Conservation (phyloP, 2,329 filamentous ascomycete species). For the Pseudogymnoascus sp. region DNA sequence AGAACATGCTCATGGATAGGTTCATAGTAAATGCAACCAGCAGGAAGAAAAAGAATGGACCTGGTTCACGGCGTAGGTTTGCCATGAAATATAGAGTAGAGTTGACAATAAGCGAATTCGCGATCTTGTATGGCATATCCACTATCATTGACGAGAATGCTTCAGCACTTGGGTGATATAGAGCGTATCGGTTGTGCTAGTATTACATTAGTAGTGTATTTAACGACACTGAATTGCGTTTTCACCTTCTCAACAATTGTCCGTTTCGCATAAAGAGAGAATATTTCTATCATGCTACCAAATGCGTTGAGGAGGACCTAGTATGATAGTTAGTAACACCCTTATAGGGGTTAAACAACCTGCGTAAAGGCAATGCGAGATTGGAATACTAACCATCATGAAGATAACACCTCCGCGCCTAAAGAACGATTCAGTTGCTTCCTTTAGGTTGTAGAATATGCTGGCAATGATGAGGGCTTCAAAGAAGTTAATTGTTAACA, state of each 20-base stretch:
- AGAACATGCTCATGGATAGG: slow-evolving; percentile 68
- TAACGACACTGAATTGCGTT: background rate
- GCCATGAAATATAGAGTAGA: slow-evolving; percentile 76
- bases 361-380: slow-evolving; percentile 32
- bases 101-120: slow-evolving; percentile 67
- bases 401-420: slow-evolving; percentile 12
- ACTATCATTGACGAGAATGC: slow-evolving; percentile 75
- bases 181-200: slow-evolving; percentile 71
- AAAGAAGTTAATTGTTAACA: slow-evolving; percentile 12
- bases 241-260: slow-evolving; percentile 31
- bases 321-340: background rate
- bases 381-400: slow-evolving; percentile 35
- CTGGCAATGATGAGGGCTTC: slow-evolving; percentile 13
- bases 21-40: slow-evolving; percentile 23
- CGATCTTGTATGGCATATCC: slow-evolving; percentile 72
- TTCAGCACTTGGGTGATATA: slow-evolving; percentile 87
- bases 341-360: slow-evolving; percentile 30
- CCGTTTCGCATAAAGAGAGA: slow-evolving; percentile 31
- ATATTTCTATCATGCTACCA: slow-evolving; percentile 12
- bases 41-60: slow-evolving; percentile 70
- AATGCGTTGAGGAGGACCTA: slow-evolving; percentile 9
- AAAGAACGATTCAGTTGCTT: slow-evolving; percentile 12
- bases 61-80: slow-evolving; percentile 42
- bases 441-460: slow-evolving; percentile 13
- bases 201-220: background rate